Evolutionary conservation across 768 basidiomycete genomes (phyloP).

Genomic region (Favolaschia claudopus): DNA sequence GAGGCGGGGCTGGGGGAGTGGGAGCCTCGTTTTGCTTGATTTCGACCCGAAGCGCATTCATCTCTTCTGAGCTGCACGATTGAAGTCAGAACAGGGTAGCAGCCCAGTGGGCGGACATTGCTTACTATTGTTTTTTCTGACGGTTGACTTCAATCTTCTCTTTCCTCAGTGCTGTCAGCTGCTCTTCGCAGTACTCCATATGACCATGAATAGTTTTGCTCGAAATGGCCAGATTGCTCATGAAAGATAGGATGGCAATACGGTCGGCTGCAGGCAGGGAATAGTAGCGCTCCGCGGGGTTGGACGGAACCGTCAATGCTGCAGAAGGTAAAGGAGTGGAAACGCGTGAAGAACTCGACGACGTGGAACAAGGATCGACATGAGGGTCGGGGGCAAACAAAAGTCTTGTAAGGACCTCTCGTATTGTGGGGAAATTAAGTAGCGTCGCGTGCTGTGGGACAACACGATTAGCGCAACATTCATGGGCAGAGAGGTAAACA

Average conservation of each 20-base stretch:
- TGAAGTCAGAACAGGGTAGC: conserved; percentile 19
- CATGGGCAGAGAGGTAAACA: not conserved
- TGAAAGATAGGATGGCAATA: conserved; percentile 84
- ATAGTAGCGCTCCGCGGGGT: conserved; percentile 76
- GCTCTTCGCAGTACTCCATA: conserved; percentile 90
- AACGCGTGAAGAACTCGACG: conserved; percentile 55
- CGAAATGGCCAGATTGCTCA: conserved; percentile 89
- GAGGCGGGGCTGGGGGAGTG: conserved; percentile 37
- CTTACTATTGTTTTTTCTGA: conserved; percentile 87
- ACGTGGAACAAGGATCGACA: conserved; percentile 50
- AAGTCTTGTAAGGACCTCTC: conserved; percentile 73
- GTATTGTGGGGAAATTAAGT: conserved; percentile 74
- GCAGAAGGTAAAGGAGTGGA: conserved; percentile 52
- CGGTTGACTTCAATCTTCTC: conserved; percentile 96
- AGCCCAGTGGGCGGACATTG: conserved; percentile 27
- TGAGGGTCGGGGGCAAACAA: conserved; percentile 71
- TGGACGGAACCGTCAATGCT: conserved; percentile 51
- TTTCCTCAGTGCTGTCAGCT: conserved; percentile 91
- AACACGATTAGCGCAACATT: conserved; percentile 1
- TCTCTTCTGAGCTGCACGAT: conserved; percentile 70
- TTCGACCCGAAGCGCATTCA: conserved; percentile 68
- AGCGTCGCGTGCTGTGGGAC: conserved; percentile 73
- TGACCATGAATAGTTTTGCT: conserved; percentile 88
- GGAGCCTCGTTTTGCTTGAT: conserved; percentile 55
- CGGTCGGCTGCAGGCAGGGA: conserved; percentile 79